Percentiles rank a stretch among this genome's conserved stretches.
Conservation (phyloP, 768 basidiomycete genomes). For the Mycena rebaudengoi region DNA sequence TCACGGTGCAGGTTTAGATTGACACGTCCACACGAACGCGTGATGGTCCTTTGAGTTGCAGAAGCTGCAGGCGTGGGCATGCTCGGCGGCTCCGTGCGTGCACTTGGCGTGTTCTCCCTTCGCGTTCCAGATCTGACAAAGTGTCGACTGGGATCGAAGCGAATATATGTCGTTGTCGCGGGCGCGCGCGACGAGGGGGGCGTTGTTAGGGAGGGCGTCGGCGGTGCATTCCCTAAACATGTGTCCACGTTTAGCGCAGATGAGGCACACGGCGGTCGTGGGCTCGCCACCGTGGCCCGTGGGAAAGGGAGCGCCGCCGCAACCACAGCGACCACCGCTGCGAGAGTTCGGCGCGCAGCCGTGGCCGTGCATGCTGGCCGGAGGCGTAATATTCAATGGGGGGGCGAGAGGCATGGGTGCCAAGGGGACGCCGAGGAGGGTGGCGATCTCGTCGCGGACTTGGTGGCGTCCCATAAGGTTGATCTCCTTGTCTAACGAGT, state of each 20-base stretch:
- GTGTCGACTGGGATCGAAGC: background rate
- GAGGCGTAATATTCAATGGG: too few relatives aligned
- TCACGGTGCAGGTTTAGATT: background rate
- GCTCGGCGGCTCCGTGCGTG: background rate
- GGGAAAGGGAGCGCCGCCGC: constrained; percentile 11
- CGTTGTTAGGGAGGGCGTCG: background rate
- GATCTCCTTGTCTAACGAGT: background rate
- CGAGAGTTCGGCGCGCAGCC: background rate
- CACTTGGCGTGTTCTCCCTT: background rate
- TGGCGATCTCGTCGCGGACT: background rate
- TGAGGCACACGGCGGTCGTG: constrained; percentile 16
- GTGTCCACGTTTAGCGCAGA: constrained; percentile 19
- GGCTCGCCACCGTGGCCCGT: constrained; percentile 9
- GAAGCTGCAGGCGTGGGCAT: constrained; percentile 15
- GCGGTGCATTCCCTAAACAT: background rate
- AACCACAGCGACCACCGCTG: background rate
- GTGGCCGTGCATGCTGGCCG: background rate
- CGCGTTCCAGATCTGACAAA: constrained; percentile 21
- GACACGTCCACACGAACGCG: constrained; percentile 1
- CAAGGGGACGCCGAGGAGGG: background rate
- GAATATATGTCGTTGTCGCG: background rate
- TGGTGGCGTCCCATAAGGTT: background rate
- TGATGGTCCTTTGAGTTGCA: background rate
- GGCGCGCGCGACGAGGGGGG: background rate
- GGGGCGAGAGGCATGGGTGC: too few relatives aligned